Evolutionary conservation across 768 basidiomycete species (phyloP).

Genomic region (Mycena polygramma): DNA sequence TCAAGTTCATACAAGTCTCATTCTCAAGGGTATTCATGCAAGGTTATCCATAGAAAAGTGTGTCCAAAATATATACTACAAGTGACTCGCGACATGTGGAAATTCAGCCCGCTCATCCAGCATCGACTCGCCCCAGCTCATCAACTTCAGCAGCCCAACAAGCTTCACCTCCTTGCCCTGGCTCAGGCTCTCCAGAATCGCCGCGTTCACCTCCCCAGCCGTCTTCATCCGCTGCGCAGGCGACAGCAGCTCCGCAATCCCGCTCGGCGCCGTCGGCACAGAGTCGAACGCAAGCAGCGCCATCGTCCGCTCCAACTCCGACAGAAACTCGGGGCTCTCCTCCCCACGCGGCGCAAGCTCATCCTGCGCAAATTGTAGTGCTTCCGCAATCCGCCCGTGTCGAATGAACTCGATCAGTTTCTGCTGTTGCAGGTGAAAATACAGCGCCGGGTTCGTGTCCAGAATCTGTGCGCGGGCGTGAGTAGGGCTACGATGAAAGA

Average conservation of each 20-base stretch:
- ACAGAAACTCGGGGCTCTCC: slow-evolving; percentile 92
- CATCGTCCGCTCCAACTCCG: slow-evolving; percentile 96
- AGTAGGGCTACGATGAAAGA: slow-evolving; percentile 39
- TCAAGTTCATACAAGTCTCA: neutral
- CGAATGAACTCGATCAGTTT: slow-evolving; percentile 96
- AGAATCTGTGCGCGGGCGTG: slow-evolving; percentile 75
- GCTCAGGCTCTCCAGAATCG: slow-evolving; percentile 91
- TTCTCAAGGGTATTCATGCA: neutral
- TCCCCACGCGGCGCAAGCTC: slow-evolving; percentile 96
- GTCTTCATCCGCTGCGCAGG: slow-evolving; percentile 93
- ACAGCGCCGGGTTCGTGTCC: slow-evolving; percentile 93
- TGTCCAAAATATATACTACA: neutral
- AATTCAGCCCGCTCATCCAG: slow-evolving; percentile 84
- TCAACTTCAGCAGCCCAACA: slow-evolving; percentile 81
- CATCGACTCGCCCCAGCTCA: slow-evolving; percentile 90
- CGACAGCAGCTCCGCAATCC: slow-evolving; percentile 84
- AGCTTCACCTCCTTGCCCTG: slow-evolving; percentile 95
- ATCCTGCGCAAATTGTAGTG: slow-evolving; percentile 91
- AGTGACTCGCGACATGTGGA: slow-evolving; percentile 55
- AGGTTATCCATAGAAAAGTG: neutral
- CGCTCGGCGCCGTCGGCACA: slow-evolving; percentile 67
- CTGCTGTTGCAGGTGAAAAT: slow-evolving; percentile 97
- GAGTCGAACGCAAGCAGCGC: slow-evolving; percentile 88
- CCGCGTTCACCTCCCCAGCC: slow-evolving; percentile 96
- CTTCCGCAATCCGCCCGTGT: slow-evolving; percentile 80